Evolutionary conservation across 495 filamentous ascomycete genomes (phyloP).

Genomic region (Xylaria scruposa): DNA sequence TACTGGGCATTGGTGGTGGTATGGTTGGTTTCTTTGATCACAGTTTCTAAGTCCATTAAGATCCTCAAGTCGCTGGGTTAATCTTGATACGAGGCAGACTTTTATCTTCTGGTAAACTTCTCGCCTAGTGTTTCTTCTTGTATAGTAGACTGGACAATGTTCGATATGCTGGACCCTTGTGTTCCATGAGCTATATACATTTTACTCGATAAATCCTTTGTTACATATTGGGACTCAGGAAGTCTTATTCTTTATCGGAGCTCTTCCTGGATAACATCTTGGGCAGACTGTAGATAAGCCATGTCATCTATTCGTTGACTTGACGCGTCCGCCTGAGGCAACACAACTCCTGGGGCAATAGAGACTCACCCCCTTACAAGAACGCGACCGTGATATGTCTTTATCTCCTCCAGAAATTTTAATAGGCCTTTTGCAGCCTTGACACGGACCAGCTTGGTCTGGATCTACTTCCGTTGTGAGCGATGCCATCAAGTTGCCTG

Average conservation of each 20-base stretch:
- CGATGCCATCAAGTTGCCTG: not conserved
- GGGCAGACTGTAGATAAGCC: not conserved
- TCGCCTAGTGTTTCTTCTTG: not conserved
- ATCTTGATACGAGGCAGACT: not conserved
- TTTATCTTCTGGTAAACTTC: not conserved
- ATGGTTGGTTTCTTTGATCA: not conserved
- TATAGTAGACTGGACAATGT: not conserved
- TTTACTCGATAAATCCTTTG: not conserved
- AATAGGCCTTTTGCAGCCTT: not conserved
- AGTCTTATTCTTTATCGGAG: not conserved
- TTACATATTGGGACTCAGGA: conserved; percentile 4
- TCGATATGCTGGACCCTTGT: conserved; percentile 5
- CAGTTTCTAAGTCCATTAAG: not conserved
- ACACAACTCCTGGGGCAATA: not conserved
- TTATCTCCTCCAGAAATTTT: not conserved
- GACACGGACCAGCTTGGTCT: not conserved
- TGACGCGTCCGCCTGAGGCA: not conserved
- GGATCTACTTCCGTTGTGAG: not conserved
- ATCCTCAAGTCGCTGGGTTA: not conserved
- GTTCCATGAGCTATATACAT: not conserved
- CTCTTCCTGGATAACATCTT: not conserved
- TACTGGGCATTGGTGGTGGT: not conserved
- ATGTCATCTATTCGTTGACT: not conserved
- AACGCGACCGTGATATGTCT: not conserved
- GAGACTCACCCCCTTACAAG: not conserved